Evolutionary conservation across 805 yeast genomes (phyloP), one percentile per base, ranked within the genome.

Genomic region (Wickerhamiella alocasiicola): DNA sequence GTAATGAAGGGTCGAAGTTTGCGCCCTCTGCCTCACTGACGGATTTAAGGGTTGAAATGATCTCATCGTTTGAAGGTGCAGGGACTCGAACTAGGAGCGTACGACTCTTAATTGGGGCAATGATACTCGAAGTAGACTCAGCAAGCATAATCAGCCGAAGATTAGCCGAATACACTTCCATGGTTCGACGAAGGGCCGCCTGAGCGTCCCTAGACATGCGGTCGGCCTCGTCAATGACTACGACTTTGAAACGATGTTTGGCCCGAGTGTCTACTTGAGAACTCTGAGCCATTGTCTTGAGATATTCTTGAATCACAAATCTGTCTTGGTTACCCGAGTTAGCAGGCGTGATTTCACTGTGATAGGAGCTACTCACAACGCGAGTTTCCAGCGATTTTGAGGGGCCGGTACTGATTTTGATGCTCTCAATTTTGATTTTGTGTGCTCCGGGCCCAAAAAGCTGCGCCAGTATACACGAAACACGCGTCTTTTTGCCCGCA

Each of bases 241-340:
- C 81, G 51, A 91, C 75, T 59, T 91, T 91, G 63, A 64, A 53
- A 52, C 64, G 51, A 65, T 68, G 59, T 62, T 65, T 38, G 24
- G 68, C 65, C 6, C 70, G 54, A 53, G 81, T 77, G 56, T 87
- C 95, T n/a, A 91, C 85, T 55, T 87, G 95, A 54, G 87, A 95
- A 9, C 91, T 81, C 53, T 85, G 94, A 2, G 96, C 98, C 34
- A 91, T 76, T 49, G 91, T 97, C 54, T 91, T 91, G 51, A 91
- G 68, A 46, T 91, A 63, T 53, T 91, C 96, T 57, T 91, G 97
- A 49, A 91, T 85, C 24, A 91, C 95, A 39, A 91, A 78, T 47
- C 97, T 70, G 61, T 91, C 99, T 55, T 85, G 84, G 59, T 80
- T 84, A 5, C 97, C 97, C 78, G 91, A 79, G 61, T 91, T 98